Conservation (phyloP, 1,139 yeast species). For the Saccharomyces hybrid region DNA sequence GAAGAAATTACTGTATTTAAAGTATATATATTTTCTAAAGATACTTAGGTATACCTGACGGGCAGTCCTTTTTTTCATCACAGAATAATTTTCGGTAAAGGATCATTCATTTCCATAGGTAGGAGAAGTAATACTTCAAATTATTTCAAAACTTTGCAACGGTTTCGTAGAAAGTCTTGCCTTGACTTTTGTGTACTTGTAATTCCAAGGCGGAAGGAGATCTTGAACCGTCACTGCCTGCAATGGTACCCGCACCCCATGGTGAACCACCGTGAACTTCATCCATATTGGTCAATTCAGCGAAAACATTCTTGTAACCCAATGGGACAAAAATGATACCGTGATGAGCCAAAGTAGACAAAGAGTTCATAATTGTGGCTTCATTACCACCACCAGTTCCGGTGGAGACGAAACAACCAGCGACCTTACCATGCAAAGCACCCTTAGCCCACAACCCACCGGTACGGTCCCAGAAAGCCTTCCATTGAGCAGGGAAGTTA, state of each 20-base stretch:
- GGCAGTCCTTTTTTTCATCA: neutral
- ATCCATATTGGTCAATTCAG: conserved; percentile 49
- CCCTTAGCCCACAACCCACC: conserved; percentile 82
- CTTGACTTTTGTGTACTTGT: conserved; percentile 54
- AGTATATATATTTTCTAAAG: neutral
- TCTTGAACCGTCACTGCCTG: conserved; percentile 77
- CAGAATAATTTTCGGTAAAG: neutral
- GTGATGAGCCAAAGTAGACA: conserved; percentile 68
- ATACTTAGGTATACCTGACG: neutral
- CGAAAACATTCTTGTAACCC: conserved; percentile 63
- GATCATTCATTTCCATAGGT: neutral
- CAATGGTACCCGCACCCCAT: conserved; percentile 84
- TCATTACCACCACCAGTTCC: conserved; percentile 86
- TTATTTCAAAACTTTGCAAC: conserved; percentile 18
- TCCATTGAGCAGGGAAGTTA: conserved; percentile 74
- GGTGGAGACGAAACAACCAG: conserved; percentile 70
- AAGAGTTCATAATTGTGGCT: conserved; percentile 53
- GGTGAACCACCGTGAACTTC: conserved; percentile 81
- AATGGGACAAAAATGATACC: conserved; percentile 76
- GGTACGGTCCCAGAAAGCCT: conserved; percentile 74
- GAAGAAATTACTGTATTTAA: neutral
- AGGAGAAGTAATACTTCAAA: neutral
- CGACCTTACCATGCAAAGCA: conserved; percentile 65
- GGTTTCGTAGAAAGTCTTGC: conserved; percentile 45
- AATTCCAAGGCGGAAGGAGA: conserved; percentile 59